These are phyloP conservation scores for Blepharisma japonicum DNA, from an alignment of 73 alveolate genomes.

Conservation along the genomic window DNA sequence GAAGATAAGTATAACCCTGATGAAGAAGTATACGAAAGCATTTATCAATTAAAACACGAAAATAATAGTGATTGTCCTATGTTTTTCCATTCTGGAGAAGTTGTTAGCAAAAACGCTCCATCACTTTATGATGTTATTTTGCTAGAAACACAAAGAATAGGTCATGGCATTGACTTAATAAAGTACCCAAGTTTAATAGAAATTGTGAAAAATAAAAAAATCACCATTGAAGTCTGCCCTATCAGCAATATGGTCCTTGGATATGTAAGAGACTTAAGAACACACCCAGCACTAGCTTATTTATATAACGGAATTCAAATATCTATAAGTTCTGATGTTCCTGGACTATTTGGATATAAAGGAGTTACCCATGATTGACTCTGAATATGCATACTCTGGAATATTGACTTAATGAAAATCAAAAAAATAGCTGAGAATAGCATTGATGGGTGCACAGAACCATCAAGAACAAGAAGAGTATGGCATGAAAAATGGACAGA, in stretches of 20 bases:
- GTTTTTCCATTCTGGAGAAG: constrained; percentile 33
- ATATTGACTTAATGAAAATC: background rate
- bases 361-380: constrained; percentile 54
- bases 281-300: constrained; percentile 50
- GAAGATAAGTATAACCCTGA: constrained; percentile 47
- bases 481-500: too few species aligned
- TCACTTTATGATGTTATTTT: constrained; percentile 39
- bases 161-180: constrained; percentile 30
- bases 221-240: constrained; percentile 33
- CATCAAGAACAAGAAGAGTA: too few species aligned
- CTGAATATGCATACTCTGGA: background rate
- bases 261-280: constrained; percentile 48
- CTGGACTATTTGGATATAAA: constrained; percentile 53
- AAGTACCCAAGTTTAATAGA: constrained; percentile 43
- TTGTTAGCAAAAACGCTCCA: background rate
- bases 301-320: constrained; percentile 45
- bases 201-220: background rate
- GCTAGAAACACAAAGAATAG: background rate
- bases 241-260: constrained; percentile 49
- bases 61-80: constrained; percentile 23
- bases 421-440: background rate
- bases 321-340: constrained; percentile 61
- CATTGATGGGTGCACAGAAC: background rate
- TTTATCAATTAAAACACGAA: constrained; percentile 1
- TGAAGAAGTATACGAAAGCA: constrained; percentile 25